Conservation (phyloP, 164 flowering plant genomes). For the Brasenia schreberi region DNA sequence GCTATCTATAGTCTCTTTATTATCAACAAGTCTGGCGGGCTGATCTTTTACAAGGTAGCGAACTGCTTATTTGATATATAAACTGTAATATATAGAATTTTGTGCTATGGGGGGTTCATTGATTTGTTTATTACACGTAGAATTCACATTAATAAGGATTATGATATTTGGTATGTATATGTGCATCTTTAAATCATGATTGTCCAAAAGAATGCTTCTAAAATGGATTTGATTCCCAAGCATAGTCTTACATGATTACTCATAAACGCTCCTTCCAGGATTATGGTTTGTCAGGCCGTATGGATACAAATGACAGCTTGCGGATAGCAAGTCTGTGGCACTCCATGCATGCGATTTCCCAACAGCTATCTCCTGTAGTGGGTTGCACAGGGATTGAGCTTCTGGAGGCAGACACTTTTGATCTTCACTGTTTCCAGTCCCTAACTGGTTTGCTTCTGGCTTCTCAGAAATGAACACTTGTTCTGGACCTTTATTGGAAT, state of each 20-base stretch:
- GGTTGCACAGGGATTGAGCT: conserved; percentile 86
- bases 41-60: conserved; percentile 77
- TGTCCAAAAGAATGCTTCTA: neutral
- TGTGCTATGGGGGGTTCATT: neutral
- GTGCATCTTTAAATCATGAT: neutral
- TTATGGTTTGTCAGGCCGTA: conserved; percentile 80
- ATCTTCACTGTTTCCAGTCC: conserved; percentile 91
- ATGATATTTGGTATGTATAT: neutral
- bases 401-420: conserved; percentile 86
- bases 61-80: neutral
- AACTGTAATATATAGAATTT: neutral
- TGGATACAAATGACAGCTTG: conserved; percentile 93
- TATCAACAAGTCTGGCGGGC: conserved; percentile 93
- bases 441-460: conserved; percentile 46
- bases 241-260: neutral
- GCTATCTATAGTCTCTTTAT: conserved; percentile 87
- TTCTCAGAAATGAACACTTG: neutral
- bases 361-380: conserved; percentile 65
- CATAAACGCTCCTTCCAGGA: conserved; percentile 25
- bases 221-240: neutral
- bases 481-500: too few species aligned
- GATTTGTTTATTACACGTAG: neutral
- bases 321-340: conserved; percentile 94
- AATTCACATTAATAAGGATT: neutral
- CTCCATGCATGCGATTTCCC: conserved; percentile 97